Base-by-base conservation (phyloP, 1,284 basidiomycete species). In the Trichosporon sp. region DNA sequence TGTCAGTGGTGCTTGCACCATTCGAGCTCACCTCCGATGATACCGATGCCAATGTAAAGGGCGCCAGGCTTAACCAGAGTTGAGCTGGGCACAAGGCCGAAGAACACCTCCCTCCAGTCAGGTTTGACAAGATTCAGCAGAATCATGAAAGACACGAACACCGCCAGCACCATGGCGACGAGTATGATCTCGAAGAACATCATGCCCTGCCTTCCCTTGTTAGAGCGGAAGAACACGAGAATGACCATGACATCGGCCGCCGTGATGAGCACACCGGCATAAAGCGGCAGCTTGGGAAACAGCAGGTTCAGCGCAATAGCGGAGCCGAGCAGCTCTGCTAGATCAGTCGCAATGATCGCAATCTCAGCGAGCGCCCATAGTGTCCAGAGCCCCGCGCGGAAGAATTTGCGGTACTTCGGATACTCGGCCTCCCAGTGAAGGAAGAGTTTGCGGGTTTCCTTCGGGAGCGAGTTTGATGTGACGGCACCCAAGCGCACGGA, bases 201-300 rank as follows among this genome's bases (percentile, higher is more conserved):
- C 80, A 83, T 84, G 23, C 81, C 81, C 51, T 77, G 76, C 47
- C 81, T 70, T 1, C 82, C 82, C 12, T 69, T 68, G 62, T 78
- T 73, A 1, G 80, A 78, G 18, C 77, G 70, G 73, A 81, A 83
- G 77, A 82, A 83, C 31, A 80, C 64, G 21, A 84, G 73, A 15
- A 83, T 76, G 68, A 97, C 77, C 67, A 98, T 84, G 15, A 96
- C 93, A 78, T 98, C 94, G 35, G 87, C 86, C 0, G 90, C 90
- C 1, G 94, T 97, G 71, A 96, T 86, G 56, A 96, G 85, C 1
- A 96, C 91, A 44, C 90, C 91, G 1, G 88, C 91, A 87, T 89
- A 94, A 5, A 95, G 84, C 31, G 92, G 88, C 9, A 96, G 84
- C 35, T 83, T 84, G 0, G 94, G 93, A 77, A 95, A 92, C 51